phyloP scores from a whole-genome alignment of 352 stramenopile species.

The Thalassiosira livingstoniorum region DNA sequence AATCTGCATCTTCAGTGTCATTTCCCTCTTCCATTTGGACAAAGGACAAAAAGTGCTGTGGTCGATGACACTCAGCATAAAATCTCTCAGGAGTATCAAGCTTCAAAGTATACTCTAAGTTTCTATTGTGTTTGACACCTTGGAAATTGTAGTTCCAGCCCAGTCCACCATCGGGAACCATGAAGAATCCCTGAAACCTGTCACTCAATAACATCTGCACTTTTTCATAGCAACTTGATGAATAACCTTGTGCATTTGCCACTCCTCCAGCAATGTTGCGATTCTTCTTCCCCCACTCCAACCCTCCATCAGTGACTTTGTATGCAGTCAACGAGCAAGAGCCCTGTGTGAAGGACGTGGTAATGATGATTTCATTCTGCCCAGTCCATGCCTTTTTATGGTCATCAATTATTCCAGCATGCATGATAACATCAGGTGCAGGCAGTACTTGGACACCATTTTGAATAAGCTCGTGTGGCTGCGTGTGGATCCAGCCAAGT shows the following conservation, averaged over 20 bases:
- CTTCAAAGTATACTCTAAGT: constrained; percentile 98
- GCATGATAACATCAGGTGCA: constrained; percentile 95
- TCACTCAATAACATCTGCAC: constrained; percentile 99
- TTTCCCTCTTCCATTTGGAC: constrained; percentile 95
- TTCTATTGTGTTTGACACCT: constrained; percentile 96
- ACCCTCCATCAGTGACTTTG: constrained; percentile 95
- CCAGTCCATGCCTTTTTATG: constrained; percentile 95
- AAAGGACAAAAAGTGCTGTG: constrained; percentile 99
- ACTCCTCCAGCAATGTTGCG: constrained; percentile 94
- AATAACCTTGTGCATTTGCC: constrained; percentile 92
- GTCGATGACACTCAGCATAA: constrained; percentile 98
- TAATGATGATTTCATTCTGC: constrained; percentile 98
- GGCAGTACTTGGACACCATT: constrained; percentile 88
- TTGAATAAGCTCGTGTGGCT: constrained; percentile 97
- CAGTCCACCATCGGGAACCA: constrained; percentile 97
- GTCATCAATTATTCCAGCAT: constrained; percentile 97
- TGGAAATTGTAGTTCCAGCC: constrained; percentile 99
- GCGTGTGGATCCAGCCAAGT: constrained; percentile 99
- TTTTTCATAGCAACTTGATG: constrained; percentile 97
- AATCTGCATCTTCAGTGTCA: constrained; percentile 88
- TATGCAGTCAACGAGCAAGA: constrained; percentile 99
- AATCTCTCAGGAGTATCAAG: constrained; percentile 99
- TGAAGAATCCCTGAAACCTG: constrained; percentile 99
- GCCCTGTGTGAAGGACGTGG: constrained; percentile 98
- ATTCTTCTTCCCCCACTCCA: constrained; percentile 98